These are phyloP conservation scores for Zoysia matrella DNA, from an alignment of 202 grass and related monocot genomes.

Conservation along the genomic window DNA sequence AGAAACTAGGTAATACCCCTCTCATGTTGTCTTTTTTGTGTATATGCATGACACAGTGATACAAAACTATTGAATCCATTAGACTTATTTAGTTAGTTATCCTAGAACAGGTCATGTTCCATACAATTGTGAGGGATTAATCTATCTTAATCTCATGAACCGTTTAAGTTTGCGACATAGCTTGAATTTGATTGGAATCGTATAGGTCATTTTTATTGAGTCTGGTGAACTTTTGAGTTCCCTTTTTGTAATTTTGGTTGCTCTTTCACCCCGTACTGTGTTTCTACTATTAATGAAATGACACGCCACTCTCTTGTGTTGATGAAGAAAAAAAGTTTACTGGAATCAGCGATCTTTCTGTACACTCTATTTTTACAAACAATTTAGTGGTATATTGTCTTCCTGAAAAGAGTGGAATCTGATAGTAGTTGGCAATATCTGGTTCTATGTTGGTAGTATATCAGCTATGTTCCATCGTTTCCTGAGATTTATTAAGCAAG, in stretches of 20 bases:
- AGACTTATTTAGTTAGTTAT: not conserved
- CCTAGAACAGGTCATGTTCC: not conserved
- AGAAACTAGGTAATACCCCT: slow-evolving; percentile 80
- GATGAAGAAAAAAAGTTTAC: too few relatives aligned
- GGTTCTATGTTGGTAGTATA: not conserved
- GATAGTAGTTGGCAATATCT: slow-evolving; percentile 12
- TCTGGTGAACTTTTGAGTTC: too few relatives aligned
- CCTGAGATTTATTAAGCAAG: slow-evolving; percentile 6
- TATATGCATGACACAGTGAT: not conserved
- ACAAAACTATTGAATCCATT: not conserved
- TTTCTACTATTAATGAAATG: too few relatives aligned
- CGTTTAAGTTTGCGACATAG: not conserved
- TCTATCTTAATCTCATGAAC: not conserved
- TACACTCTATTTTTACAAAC: not conserved
- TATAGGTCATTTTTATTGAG: too few relatives aligned
- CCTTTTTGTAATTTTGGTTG: too few relatives aligned
- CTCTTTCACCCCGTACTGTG: too few relatives aligned
- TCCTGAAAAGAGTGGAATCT: not conserved
- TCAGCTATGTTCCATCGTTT: not conserved
- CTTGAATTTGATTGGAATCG: not conserved
- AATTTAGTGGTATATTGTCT: not conserved
- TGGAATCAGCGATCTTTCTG: not conserved
- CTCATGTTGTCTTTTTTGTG: not conserved
- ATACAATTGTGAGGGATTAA: too few relatives aligned
- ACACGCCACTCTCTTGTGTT: too few relatives aligned